Percentiles rank a stretch among this genome's conserved stretches.
Evolutionary conservation across 192 early-diverging fungal genomes (phyloP).

Genomic region (Entomortierella chlamydospora): DNA sequence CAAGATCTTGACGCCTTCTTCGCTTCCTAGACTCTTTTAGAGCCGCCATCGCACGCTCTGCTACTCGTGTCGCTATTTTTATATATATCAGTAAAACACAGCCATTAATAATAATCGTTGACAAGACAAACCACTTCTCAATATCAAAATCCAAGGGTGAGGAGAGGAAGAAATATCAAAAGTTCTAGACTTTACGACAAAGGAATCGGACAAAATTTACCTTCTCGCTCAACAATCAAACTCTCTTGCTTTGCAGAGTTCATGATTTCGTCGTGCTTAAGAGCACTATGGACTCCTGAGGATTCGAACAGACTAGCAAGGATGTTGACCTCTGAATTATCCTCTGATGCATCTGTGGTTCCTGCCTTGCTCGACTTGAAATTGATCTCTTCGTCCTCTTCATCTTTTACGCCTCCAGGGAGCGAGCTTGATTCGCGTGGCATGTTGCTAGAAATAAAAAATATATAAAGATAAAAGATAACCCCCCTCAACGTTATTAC

Average conservation of each 20-base stretch:
- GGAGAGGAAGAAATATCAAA: no score
- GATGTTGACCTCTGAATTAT: slow-evolving; percentile 67
- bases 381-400: slow-evolving; percentile 28
- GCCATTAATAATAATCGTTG: no score
- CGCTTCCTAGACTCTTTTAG: slow-evolving; percentile 78
- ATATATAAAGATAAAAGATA: no score
- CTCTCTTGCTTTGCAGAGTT: slow-evolving; percentile 71
- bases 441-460: slow-evolving; percentile 18
- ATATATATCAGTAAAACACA: no score
- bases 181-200: no score
- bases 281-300: slow-evolving; percentile 87
- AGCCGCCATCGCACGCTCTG: slow-evolving; percentile 80
- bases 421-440: slow-evolving; percentile 44
- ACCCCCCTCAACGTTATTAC: no score
- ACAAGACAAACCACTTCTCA: no score
- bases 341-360: not conserved
- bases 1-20: slow-evolving; percentile 70
- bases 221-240: slow-evolving; percentile 79
- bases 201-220: slow-evolving; percentile 17
- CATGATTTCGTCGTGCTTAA: slow-evolving; percentile 94
- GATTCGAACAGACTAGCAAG: slow-evolving; percentile 84
- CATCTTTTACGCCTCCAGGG: slow-evolving; percentile 31
- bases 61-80: slow-evolving; percentile 75
- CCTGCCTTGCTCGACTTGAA: slow-evolving; percentile 5
- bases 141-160: no score